These are phyloP conservation scores for Paracoccidioides brasiliensis DNA, from an alignment of 2,329 filamentous ascomycete genomes.

Conservation along the genomic window DNA sequence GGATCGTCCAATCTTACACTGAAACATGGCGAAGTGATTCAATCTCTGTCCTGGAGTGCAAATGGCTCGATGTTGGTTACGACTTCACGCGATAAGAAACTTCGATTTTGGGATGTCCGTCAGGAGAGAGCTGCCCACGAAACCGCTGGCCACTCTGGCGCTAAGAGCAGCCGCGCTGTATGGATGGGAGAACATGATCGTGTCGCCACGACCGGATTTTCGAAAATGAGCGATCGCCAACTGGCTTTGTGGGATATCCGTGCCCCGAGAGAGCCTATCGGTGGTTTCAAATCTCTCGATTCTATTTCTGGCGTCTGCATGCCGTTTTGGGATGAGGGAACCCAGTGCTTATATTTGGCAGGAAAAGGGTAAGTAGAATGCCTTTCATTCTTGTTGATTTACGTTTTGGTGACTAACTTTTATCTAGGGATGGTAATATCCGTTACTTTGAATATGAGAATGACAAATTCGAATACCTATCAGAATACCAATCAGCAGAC, in stretches of 20 bases:
- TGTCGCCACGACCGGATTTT: slow-evolving; percentile 93
- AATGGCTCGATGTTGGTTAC: slow-evolving; percentile 77
- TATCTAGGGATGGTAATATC: slow-evolving; percentile 79
- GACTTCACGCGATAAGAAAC: slow-evolving; percentile 94
- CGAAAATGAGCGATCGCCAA: slow-evolving; percentile 94
- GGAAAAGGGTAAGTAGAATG: slow-evolving; percentile 71
- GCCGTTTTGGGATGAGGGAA: slow-evolving; percentile 99
- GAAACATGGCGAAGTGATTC: slow-evolving; percentile 82
- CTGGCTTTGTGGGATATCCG: slow-evolving; percentile 91
- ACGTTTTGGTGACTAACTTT: background rate
- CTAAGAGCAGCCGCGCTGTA: slow-evolving; percentile 92
- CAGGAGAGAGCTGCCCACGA: slow-evolving; percentile 83
- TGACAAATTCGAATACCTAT: slow-evolving; percentile 95
- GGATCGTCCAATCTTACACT: slow-evolving; percentile 62
- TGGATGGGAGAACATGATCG: slow-evolving; percentile 97
- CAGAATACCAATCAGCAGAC: slow-evolving; percentile 92
- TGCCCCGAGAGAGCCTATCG: slow-evolving; percentile 64
- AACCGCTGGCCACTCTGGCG: slow-evolving; percentile 71
- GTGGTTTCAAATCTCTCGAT: slow-evolving; percentile 80
- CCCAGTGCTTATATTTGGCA: slow-evolving; percentile 86
- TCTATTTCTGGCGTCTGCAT: slow-evolving; percentile 97
- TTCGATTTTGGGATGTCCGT: slow-evolving; percentile 92
- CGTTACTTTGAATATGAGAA: slow-evolving; percentile 98
- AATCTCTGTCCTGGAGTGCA: slow-evolving; percentile 91
- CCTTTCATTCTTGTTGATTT: background rate